Conservation (phyloP, 116 monocot genomes). For the Iris pallida region DNA sequence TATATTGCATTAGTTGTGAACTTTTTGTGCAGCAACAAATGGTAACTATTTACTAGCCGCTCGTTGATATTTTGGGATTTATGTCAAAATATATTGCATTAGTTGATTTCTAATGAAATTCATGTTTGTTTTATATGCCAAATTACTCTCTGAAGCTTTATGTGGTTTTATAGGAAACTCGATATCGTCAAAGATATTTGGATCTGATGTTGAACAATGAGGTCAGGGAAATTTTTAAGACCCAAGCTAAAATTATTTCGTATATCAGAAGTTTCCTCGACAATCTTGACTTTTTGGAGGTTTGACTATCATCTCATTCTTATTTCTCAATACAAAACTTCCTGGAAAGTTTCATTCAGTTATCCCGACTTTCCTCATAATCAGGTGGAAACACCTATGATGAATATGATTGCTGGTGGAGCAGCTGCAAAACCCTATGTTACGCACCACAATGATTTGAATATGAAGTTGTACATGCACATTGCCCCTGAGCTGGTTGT, state of each 20-base stretch:
- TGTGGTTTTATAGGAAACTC: constrained; percentile 96
- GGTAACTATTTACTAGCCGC: too few relatives aligned
- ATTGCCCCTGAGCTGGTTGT: constrained; percentile 88
- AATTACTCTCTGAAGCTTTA: too few relatives aligned
- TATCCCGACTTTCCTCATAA: background rate
- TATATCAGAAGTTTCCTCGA: constrained; percentile 65
- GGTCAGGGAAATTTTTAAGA: constrained; percentile 88
- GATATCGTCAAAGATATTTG: constrained; percentile 90
- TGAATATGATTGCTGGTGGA: constrained; percentile 96
- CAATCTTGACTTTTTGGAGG: constrained; percentile 73
- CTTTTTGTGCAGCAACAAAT: too few relatives aligned
- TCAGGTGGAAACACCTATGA: constrained; percentile 93
- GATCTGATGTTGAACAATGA: constrained; percentile 92
- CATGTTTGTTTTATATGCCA: too few relatives aligned
- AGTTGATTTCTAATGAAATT: too few relatives aligned
- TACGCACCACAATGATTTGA: constrained; percentile 87
- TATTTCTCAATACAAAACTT: background rate
- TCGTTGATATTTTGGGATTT: too few relatives aligned
- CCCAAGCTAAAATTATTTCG: constrained; percentile 63
- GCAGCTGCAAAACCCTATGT: constrained; percentile 88
- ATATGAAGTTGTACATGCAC: constrained; percentile 81
- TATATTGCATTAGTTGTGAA: too few relatives aligned
- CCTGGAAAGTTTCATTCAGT: background rate
- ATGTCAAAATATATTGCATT: too few relatives aligned
- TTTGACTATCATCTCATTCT: constrained; percentile 15